Base-by-base conservation (phyloP, 2,329 filamentous ascomycete species). In the Fusarium dlaminii region DNA sequence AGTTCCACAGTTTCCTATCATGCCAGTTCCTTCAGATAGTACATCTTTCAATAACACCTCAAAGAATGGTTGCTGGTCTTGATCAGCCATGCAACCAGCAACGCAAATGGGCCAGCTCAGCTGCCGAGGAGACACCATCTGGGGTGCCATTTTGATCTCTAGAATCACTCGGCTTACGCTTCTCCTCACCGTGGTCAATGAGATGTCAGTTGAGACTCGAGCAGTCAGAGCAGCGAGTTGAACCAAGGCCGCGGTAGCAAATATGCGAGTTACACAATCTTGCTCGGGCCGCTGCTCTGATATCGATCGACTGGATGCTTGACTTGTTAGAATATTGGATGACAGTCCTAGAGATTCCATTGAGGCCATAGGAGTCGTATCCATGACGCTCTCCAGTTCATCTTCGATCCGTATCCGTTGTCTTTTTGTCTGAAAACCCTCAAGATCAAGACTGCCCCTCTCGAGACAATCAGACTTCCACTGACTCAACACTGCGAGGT, bases 71-170 rank as follows among this genome's bases (percentile, higher is more conserved):
- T 54, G 63, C 7, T 65, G 58, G 9, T 63, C 39, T 6, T 0
- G 9, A 22, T 54, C 63, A 2, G 58, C 58, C 3, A 54, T 1
- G 2, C 58, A 63, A 1, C 63, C 63, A 46, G 48, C 12, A 8
- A 65, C 58, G 12, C 58, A 63, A 2, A 65, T 32, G 1, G 63
- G 45, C 58, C 63, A 65, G 18, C 63, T 63, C 2, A 63, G 5
- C 13, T 65, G 63, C 5, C 58, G 45, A 18, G 58, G 39, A 29
- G 58, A 54, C 1, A 65, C 32, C 1, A 14, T 24, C 22, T 34
- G 4, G 7, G 20, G 3, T 3, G 46, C 45, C 46, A 65, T 24
- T 22, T 63, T 52, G 9, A 65, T 46, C 39, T 63, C 63, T 0
- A 65, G 11, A 8, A 65, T 63, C 1, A 45, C 58, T 4, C 63